Conservation (phyloP, 176 grass and related monocot genomes). For the Oryza glaberrima region DNA sequence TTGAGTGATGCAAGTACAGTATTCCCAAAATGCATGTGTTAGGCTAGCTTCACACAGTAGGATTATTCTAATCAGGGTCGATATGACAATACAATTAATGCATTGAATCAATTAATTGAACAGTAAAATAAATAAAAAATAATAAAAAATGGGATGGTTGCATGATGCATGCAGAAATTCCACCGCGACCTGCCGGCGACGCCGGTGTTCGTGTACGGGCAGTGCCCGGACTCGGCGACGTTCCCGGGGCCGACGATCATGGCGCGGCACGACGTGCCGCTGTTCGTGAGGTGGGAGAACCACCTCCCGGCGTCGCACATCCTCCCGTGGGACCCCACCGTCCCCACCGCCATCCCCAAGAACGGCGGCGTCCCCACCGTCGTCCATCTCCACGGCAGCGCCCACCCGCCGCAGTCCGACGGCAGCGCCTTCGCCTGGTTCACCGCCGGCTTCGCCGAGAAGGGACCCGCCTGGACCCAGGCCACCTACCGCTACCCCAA, state of each 20-base stretch:
- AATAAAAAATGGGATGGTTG: background rate
- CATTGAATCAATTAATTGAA: background rate
- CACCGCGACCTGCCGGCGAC: slow-evolving; percentile 49
- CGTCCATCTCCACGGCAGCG: background rate
- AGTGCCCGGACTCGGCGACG: slow-evolving; percentile 17
- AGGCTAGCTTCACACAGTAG: background rate
- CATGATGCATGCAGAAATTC: slow-evolving; percentile 43
- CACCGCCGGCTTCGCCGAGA: background rate
- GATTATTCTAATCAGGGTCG: background rate
- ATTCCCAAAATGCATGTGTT: background rate
- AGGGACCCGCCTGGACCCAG: background rate
- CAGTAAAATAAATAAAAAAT: background rate
- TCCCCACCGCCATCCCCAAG: background rate
- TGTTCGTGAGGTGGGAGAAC: background rate
- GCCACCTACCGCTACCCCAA: background rate
- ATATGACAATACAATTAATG: background rate
- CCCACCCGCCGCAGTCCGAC: slow-evolving; percentile 5
- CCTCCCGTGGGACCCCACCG: background rate
- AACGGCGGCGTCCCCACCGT: background rate
- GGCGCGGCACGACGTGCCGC: slow-evolving; percentile 12
- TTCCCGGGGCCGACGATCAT: slow-evolving; percentile 53
- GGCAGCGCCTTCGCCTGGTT: background rate
- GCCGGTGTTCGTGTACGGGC: slow-evolving; percentile 50
- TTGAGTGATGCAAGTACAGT: background rate
- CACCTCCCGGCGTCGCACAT: background rate